Evolutionary conservation across 306 rosid genomes (phyloP).

Genomic region (Potentilla sterilis): DNA sequence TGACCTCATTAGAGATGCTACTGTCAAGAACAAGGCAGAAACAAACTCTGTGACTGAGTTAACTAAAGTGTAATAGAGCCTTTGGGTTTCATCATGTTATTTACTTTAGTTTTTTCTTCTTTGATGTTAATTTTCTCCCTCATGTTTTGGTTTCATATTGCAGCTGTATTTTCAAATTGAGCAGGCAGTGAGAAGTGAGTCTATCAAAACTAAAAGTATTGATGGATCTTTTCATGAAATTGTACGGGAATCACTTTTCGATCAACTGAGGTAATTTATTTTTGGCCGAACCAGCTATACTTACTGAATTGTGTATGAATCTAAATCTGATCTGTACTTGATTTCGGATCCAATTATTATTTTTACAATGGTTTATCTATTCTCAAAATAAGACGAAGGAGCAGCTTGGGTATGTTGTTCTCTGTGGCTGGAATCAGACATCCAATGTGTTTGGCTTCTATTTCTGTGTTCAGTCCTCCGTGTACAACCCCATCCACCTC

Average conservation of each 20-base stretch:
- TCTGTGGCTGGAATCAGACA: slow-evolving; percentile 61
- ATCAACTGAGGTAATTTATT: slow-evolving; percentile 80
- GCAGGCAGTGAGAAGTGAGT: slow-evolving; percentile 58
- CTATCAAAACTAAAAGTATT: slow-evolving; percentile 64
- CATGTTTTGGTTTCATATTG: slow-evolving; percentile 36
- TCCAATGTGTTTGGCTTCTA: slow-evolving; percentile 73
- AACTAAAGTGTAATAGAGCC: slow-evolving; percentile 21
- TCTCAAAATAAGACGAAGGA: slow-evolving; percentile 76
- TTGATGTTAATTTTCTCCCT: slow-evolving; percentile 1
- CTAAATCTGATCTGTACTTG: neutral
- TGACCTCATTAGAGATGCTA: slow-evolving; percentile 64
- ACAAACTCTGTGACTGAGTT: slow-evolving; percentile 92
- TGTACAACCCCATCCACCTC: slow-evolving; percentile 70
- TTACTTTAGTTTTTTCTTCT: neutral
- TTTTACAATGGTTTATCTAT: slow-evolving; percentile 21
- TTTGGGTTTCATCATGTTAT: slow-evolving; percentile 11
- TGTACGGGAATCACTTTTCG: slow-evolving; percentile 78
- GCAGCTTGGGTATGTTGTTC: slow-evolving; percentile 95
- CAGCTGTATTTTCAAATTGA: slow-evolving; percentile 94
- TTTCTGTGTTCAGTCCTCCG: slow-evolving; percentile 83
- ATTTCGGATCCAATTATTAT: slow-evolving; percentile 4
- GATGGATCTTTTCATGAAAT: slow-evolving; percentile 82
- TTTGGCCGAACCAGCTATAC: slow-evolving; percentile 19
- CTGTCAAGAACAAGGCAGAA: slow-evolving; percentile 75
- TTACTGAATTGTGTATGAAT: neutral